Base-by-base conservation (phyloP, 1,284 basidiomycete species). In the Melampsora larici-populina region DNA sequence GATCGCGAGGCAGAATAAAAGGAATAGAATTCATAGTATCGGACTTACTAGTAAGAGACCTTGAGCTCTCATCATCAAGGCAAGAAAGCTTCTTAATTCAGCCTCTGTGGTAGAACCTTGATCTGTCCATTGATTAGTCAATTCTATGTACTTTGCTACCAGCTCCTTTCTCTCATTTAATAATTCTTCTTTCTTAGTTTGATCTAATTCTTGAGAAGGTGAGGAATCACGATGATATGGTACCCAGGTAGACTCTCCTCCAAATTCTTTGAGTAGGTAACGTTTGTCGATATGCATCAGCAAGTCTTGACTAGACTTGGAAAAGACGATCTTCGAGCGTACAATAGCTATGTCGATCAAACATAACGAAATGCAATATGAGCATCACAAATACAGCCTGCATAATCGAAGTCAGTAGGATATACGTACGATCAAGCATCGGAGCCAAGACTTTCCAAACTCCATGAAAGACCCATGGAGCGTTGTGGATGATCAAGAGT, bases 401-500 rank as follows among this genome's bases (percentile, higher is more conserved):
- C 2, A 17, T n/a, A 26, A 15, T 64, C 78, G 82, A 58, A 58
- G 9, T 58, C 21, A 1, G 5, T 13, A 13, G 31, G n/a, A 33
- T 43, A 55, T n/a, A 60, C 31, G 40, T 6, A 77, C 74, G 74
- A 60, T 77, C 74, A 33, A 77, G 26, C 74, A 77, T 69, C 24
- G 74, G 66, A 11, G 55, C 43, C 26, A 77, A 48, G 18, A 24
- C 67, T 48, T 77, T 77, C 74, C 74, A 77, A 21, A 77, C 21
- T 13, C 74, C 74, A 36, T 77, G 74, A 48, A 77, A 77, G 33
- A 77, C 66, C 74, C 74, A 77, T 1, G 74, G 74, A 31, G 74
- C 74, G 33, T 77, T 77, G 33, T 77, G 74, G 17, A 77, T 70
- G 55, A 77, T 69, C 82, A 82, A 82, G 83, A 79, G 83, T 81